Conservation (phyloP, 2,329 filamentous ascomycete species). For the Fusarium pininemorale region DNA sequence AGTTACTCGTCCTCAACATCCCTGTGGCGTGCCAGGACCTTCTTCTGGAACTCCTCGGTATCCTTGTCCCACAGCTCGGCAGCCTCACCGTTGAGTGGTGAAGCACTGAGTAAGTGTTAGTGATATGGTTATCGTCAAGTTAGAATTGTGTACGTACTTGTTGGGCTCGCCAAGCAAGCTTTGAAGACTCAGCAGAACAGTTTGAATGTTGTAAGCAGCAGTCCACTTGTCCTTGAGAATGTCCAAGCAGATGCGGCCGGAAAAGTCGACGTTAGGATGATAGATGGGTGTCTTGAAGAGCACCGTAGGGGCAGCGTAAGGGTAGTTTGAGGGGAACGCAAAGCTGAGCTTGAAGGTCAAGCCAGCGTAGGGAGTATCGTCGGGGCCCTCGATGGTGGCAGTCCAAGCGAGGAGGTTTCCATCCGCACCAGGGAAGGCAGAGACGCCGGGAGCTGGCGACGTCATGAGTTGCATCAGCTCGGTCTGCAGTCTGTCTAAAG, state of each 20-base stretch:
- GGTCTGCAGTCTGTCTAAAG: constrained; percentile 78
- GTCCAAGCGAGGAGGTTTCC: constrained; percentile 93
- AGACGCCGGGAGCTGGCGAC: constrained; percentile 89
- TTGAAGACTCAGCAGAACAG: constrained; percentile 90
- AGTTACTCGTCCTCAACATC: constrained; percentile 71
- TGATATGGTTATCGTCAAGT: neutral
- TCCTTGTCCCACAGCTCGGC: constrained; percentile 96
- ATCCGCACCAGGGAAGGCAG: constrained; percentile 90
- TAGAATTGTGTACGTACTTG: constrained; percentile 73
- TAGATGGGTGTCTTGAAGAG: constrained; percentile 99
- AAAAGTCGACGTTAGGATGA: constrained; percentile 98
- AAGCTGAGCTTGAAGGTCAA: constrained; percentile 93
- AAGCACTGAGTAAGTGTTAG: constrained; percentile 64
- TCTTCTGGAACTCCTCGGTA: constrained; percentile 84
- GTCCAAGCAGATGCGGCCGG: constrained; percentile 94
- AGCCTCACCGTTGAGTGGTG: constrained; percentile 93
- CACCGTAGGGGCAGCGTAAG: constrained; percentile 88
- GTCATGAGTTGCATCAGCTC: constrained; percentile 99
- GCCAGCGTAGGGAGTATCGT: constrained; percentile 88
- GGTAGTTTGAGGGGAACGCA: constrained; percentile 90
- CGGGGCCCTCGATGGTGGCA: constrained; percentile 90
- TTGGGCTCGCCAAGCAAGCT: constrained; percentile 96
- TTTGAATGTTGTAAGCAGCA: constrained; percentile 95
- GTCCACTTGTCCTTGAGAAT: constrained; percentile 99
- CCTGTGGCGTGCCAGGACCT: constrained; percentile 69